These are phyloP conservation scores for Suillus bovinus DNA, from an alignment of 768 basidiomycete species.

Conservation along the genomic window DNA sequence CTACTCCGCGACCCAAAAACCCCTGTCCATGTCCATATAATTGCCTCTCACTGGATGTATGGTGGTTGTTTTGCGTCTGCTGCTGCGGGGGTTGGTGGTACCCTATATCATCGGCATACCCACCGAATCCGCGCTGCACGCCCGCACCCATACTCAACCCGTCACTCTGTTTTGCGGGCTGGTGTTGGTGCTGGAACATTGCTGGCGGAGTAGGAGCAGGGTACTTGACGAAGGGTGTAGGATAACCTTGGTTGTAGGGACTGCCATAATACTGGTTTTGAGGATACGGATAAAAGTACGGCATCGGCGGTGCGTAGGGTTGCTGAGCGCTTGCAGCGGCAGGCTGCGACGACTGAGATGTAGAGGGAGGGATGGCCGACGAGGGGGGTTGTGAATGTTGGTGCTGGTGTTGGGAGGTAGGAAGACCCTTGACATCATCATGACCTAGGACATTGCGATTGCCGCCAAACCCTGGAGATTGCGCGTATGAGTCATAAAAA, in stretches of 20 bases:
- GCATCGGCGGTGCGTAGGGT: constrained; percentile 59
- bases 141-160: constrained; percentile 42
- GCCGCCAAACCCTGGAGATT: constrained; percentile 61
- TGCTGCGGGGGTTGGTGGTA: constrained; percentile 57
- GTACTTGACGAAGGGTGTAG: constrained; percentile 77
- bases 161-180: constrained; percentile 49
- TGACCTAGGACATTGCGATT: constrained; percentile 63
- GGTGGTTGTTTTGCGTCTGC: constrained; percentile 44
- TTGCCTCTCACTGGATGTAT: constrained; percentile 5
- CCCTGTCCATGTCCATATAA: constrained; percentile 4
- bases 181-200: constrained; percentile 17
- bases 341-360: constrained; percentile 57
- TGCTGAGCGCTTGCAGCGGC: constrained; percentile 64
- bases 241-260: constrained; percentile 63
- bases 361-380: constrained; percentile 52
- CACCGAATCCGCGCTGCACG: constrained; percentile 37
- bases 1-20: constrained; percentile 30
- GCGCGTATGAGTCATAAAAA: constrained; percentile 77
- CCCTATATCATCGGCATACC: constrained; percentile 42
- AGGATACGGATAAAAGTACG: constrained; percentile 67
- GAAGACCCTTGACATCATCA: constrained; percentile 74
- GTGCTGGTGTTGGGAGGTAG: constrained; percentile 54
- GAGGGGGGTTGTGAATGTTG: constrained; percentile 34
- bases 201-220: constrained; percentile 64
- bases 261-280: constrained; percentile 77